Evolutionary conservation across 1,284 basidiomycete species (phyloP), one percentile per base, ranked within the genome.

Genomic region (Fomitopsis betulina): DNA sequence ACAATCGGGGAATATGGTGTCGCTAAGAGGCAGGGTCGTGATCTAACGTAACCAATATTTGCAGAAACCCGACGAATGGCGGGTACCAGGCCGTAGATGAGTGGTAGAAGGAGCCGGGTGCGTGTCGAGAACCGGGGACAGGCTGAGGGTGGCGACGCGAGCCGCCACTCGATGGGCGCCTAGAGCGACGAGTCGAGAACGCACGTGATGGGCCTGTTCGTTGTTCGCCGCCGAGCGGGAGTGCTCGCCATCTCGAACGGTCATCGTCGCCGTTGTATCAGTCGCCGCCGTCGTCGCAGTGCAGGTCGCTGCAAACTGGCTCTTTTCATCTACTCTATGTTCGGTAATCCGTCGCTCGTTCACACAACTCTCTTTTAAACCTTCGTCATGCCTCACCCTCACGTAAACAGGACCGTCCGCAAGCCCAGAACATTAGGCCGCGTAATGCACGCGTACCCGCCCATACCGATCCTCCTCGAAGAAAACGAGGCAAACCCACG

Each of bases 221-320:
- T 30, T n/a, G 45, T 47, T 27, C 4, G 32, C 49, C 49, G 49
- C 49, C n/a, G 30, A 5, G 30, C 3, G n/a, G 32, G 8, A 6
- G 13, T 43, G 10, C n/a, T 9, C 3, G n/a, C n/a, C 40, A 25
- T n/a, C n/a, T 43, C 23, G 40, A 43, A 43, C 19, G 30, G 9
- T 51, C 49, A 21, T 32, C 33, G 17, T 19, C 49, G 33, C n/a
- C 49, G 10, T 35, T 15, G 32, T 27, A 19, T 50, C 23, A 17
- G 43, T 12, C 54, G 23, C 33, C 42, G 38, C 47, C 45, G 30
- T 47, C 54, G 42, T 57, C 38, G 49, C 57, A 49, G 58, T 55
- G 58, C 58, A 42, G 58, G 58, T 55, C 54, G 53, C 58, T 58
- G 58, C 49, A 30, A 50, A 12, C 32, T 13, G 21, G 37, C 51